Evolutionary conservation across 805 yeast genomes (phyloP).

Genomic region (Yamadazyma phyllophila): DNA sequence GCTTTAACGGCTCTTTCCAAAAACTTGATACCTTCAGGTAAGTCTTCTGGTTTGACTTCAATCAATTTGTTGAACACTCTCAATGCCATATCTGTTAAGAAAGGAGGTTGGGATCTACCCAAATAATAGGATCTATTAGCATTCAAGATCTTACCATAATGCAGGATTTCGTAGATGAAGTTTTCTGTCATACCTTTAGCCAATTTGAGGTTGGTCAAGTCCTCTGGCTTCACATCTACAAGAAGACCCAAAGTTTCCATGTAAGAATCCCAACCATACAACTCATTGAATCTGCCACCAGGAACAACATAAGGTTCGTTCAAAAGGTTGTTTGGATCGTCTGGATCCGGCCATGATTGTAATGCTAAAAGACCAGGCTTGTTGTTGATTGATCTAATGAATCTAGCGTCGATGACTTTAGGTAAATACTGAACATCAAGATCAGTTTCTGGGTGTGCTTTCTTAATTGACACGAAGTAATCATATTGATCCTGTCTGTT

Average conservation of each 20-base stretch:
- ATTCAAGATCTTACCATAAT: conserved; percentile 89
- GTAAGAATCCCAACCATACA: conserved; percentile 98
- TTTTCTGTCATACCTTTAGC: conserved; percentile 91
- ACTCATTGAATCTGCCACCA: conserved; percentile 95
- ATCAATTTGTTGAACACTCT: conserved; percentile 61
- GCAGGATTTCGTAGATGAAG: conserved; percentile 82
- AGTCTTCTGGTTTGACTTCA: conserved; percentile 37
- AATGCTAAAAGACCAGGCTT: conserved; percentile 85
- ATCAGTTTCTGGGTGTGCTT: conserved; percentile 50
- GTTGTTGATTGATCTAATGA: conserved; percentile 69
- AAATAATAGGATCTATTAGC: conserved; percentile 92
- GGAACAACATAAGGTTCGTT: conserved; percentile 92
- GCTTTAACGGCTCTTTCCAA: conserved; percentile 64
- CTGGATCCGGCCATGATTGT: conserved; percentile 63
- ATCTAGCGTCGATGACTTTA: conserved; percentile 68
- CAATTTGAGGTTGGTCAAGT: conserved; percentile 52
- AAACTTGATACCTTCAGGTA: conserved; percentile 51
- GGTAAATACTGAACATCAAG: conserved; percentile 81
- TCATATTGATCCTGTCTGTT: conserved; percentile 69
- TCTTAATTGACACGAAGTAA: conserved; percentile 57
- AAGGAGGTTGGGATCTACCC: conserved; percentile 95
- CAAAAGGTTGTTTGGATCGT: conserved; percentile 48
- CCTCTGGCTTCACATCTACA: conserved; percentile 42
- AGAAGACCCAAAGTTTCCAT: conserved; percentile 85
- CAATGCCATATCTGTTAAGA: conserved; percentile 87